Conservation (phyloP, 2,329 filamentous ascomycete genomes). For the Aspergillus floridensis region DNA sequence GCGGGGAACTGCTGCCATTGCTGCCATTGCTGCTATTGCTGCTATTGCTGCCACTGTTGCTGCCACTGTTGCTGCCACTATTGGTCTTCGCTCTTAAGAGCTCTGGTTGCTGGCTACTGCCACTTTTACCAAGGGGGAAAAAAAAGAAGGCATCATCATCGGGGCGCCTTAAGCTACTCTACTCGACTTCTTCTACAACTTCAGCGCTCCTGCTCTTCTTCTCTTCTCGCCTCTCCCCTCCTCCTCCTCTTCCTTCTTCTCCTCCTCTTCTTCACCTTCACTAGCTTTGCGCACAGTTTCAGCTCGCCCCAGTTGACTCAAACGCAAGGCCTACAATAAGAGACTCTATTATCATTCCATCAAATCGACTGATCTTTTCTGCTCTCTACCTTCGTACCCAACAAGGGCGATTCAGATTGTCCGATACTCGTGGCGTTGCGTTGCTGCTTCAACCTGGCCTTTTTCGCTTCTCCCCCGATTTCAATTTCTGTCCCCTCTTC, state of each 20-base stretch:
- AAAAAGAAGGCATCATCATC: neutral
- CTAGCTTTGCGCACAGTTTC: neutral
- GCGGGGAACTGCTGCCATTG: neutral
- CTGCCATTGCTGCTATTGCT: neutral
- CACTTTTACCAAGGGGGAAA: neutral
- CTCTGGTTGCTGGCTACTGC: no score
- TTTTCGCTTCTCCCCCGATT: slow-evolving; percentile 5
- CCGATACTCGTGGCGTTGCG: slow-evolving; percentile 3
- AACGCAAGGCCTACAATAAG: neutral
- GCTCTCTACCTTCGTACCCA: slow-evolving; percentile 3
- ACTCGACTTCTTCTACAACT: neutral
- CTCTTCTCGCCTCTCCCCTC: neutral
- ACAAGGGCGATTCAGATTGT: slow-evolving; percentile 18
- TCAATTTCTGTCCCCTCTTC: neutral
- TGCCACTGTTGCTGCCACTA: neutral
- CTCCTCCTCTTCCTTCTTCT: neutral
- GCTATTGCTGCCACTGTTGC: neutral
- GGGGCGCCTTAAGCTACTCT: neutral
- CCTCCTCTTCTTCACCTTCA: neutral
- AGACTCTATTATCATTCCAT: neutral
- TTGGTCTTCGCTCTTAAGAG: no score
- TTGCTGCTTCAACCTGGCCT: slow-evolving; percentile 11
- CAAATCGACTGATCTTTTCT: neutral
- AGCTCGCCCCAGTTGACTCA: neutral
- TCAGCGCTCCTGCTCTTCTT: neutral